Evolutionary conservation across 768 basidiomycete genomes (phyloP).

Genomic region (Calocybe gangraenosa): DNA sequence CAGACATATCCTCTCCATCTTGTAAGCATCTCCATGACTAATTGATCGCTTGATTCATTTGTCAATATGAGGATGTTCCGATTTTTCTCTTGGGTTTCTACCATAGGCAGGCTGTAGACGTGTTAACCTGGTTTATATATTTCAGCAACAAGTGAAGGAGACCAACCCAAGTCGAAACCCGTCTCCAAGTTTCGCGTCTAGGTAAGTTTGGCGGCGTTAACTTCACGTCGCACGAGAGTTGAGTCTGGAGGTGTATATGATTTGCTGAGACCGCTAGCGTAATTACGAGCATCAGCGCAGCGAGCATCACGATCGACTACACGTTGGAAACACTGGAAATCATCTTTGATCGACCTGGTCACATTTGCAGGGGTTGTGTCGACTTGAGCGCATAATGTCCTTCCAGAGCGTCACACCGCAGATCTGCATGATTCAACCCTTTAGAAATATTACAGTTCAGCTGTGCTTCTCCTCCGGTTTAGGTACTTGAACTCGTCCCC

Average conservation of each 20-base stretch:
- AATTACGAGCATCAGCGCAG: constrained; percentile 12
- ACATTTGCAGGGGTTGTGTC: no score
- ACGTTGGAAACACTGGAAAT: not conserved
- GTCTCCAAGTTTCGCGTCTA: constrained; percentile 2
- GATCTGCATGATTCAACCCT: not conserved
- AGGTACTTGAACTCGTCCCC: no score
- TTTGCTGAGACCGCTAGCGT: no score
- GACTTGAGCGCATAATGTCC: no score
- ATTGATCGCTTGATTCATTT: not conserved
- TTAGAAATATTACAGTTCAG: not conserved
- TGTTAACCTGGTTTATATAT: no score
- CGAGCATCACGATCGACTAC: not conserved
- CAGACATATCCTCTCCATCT: not conserved
- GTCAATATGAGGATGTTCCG: not conserved
- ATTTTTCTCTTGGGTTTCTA: not conserved
- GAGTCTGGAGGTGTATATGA: constrained; percentile 36
- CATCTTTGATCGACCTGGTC: not conserved
- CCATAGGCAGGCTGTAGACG: no score
- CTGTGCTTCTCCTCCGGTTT: no score
- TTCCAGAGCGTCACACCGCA: no score
- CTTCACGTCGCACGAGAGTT: constrained; percentile 16
- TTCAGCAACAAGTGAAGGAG: no score
- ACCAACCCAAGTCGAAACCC: no score
- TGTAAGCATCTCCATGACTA: not conserved
- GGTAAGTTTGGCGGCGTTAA: constrained; percentile 17